Base-by-base conservation (phyloP, 495 filamentous ascomycete genomes). In the Lasiosphaeris hirsuta region DNA sequence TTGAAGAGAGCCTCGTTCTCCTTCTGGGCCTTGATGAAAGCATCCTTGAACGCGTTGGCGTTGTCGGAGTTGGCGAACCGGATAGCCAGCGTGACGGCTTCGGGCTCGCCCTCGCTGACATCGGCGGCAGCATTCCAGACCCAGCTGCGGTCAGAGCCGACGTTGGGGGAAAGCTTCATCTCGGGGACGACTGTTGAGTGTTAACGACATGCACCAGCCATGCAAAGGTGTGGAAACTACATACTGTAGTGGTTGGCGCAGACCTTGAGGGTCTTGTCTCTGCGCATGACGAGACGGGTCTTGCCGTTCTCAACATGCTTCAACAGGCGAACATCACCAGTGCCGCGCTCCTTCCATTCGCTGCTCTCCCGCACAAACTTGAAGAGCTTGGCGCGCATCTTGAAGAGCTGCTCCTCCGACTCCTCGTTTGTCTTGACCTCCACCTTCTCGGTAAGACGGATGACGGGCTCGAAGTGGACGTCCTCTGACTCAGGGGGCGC, bases 211-310 rank as follows among this genome's bases (percentile, higher is more conserved):
- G n/a, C 18, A 10, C 19, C 7, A 17, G 15, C 17, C 8, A 2
- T 37, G 7, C 23, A 47, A 34, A 36, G 6, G 11, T 43, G 33
- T 8, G 6, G 33, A 33, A 40, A 4, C 34, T 36, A 74, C 90
- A 70, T 87, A 98, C 94, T 87, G 75, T 99, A 99, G 81, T 99
- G 95, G 79, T 99, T 99, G 69, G 95, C 95, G 86, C 95, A 99
- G 75, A 97, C 94, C 81, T 99, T 99, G 77, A 96, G 84, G 62
- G 95, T 97, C 88, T 97, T 96, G 78, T 99, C 95, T 69, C 95
- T 82, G 74, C 95, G 87, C 95, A 99, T 99, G 65, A 99, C 94
- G 61, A 99, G 81, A 58, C 95, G 84, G 53, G 91, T 96, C 87
- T 97, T 99, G 72, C 87, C 86, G 73, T 96, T 97, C 78, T 97